Conservation (phyloP, 345 rosid genomes). For the Sisymbrium irio region DNA sequence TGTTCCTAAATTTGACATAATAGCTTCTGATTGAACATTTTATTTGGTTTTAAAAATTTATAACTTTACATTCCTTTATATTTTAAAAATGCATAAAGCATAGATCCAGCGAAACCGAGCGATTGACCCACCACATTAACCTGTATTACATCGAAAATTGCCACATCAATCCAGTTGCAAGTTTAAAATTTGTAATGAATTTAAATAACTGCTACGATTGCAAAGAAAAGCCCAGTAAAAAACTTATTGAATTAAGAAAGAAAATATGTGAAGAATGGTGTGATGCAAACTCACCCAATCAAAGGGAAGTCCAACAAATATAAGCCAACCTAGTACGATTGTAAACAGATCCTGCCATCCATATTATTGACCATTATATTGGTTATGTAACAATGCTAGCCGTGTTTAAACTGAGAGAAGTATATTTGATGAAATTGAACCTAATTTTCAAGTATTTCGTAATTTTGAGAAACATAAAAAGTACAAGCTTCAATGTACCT, state of each 20-base stretch:
- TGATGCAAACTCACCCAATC: slow-evolving; percentile 38
- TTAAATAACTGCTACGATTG: background rate
- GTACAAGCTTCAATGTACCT: slow-evolving; percentile 36
- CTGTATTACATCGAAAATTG: slow-evolving; percentile 3
- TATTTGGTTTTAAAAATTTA: background rate
- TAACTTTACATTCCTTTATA: slow-evolving; percentile 2
- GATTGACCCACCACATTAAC: slow-evolving; percentile 19
- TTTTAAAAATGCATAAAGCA: slow-evolving; percentile 20
- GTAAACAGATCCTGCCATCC: slow-evolving; percentile 63
- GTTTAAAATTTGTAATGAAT: background rate
- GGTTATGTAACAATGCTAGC: background rate
- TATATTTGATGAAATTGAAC: background rate
- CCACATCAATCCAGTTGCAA: background rate
- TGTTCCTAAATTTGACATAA: background rate
- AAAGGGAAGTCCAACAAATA: slow-evolving; percentile 76
- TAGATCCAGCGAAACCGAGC: slow-evolving; percentile 18
- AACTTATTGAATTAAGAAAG: background rate
- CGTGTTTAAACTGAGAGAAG: background rate
- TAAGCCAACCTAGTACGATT: slow-evolving; percentile 63
- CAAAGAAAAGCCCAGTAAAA: too few relatives aligned
- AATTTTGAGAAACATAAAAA: background rate
- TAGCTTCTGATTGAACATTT: background rate
- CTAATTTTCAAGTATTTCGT: background rate
- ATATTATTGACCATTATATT: background rate
- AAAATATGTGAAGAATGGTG: background rate